Evolutionary conservation across 148 eudicot genomes (phyloP).

Genomic region (Vaccinium myrtillus): DNA sequence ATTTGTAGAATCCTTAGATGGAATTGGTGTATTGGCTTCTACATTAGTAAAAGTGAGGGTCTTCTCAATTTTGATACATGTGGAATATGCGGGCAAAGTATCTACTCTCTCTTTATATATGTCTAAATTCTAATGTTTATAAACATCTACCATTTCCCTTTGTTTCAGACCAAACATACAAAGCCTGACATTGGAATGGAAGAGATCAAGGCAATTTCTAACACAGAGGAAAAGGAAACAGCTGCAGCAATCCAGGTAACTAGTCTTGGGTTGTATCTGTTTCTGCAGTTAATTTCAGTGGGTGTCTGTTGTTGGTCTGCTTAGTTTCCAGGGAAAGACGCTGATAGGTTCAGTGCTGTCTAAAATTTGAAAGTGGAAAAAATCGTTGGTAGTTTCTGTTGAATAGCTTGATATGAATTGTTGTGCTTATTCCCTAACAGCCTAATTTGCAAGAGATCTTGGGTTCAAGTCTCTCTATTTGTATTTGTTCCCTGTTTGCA

Average conservation of each 20-base stretch:
- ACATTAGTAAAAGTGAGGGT: background rate
- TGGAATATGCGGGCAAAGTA: background rate
- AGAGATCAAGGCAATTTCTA: constrained; percentile 8
- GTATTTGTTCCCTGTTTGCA: too few species aligned
- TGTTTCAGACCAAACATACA: background rate
- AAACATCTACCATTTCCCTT: background rate
- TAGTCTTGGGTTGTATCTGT: background rate
- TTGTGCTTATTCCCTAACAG: too few species aligned
- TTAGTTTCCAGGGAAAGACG: background rate
- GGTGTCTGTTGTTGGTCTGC: background rate
- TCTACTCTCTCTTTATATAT: background rate
- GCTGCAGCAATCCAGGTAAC: constrained; percentile 2
- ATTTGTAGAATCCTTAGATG: background rate
- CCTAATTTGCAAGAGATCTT: too few species aligned
- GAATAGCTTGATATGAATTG: too few species aligned
- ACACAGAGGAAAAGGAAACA: background rate
- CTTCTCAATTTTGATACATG: background rate
- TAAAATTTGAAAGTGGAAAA: background rate
- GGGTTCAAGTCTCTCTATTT: too few species aligned
- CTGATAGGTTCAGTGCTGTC: background rate
- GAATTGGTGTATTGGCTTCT: background rate
- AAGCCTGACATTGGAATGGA: background rate
- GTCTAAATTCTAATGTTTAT: background rate
- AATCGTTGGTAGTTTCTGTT: background rate
- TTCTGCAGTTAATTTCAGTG: background rate